These are phyloP conservation scores for Brassica rapa DNA, from an alignment of 345 rosid species.

Conservation along the genomic window DNA sequence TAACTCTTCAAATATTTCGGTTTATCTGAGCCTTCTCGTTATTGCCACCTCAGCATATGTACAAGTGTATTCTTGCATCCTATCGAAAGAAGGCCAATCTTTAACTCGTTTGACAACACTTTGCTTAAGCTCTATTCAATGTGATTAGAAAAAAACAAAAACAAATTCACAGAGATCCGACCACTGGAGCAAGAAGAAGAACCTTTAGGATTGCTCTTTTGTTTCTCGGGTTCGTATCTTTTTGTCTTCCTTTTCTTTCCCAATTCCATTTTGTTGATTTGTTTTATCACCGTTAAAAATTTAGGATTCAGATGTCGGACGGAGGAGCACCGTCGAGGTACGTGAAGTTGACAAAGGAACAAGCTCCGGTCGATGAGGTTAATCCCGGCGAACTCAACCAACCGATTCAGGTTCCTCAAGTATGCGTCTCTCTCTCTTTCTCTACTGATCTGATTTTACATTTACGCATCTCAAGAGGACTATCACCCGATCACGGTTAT, in stretches of 20 bases:
- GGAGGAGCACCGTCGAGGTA: constrained; percentile 67
- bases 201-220: not conserved
- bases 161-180: not conserved
- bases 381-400: constrained; percentile 97
- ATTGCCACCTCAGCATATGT: not conserved
- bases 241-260: not conserved
- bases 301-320: constrained; percentile 64
- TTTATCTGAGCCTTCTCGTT: not conserved
- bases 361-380: constrained; percentile 67
- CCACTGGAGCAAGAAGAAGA: not conserved
- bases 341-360: constrained; percentile 84
- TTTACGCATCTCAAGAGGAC: not conserved
- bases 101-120: constrained; percentile 14
- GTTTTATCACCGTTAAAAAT: not conserved
- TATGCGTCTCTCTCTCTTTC: constrained; percentile 21
- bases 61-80: not conserved
- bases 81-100: constrained; percentile 18
- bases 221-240: not conserved
- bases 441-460: constrained; percentile 8
- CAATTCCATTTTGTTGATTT: constrained; percentile 15
- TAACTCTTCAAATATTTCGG: not conserved
- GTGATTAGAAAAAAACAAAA: not conserved
- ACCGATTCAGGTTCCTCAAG: constrained; percentile 96
- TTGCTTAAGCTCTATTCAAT: constrained; percentile 7
- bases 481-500: not conserved